These are phyloP conservation scores for Phaeoacremonium minimum DNA, from an alignment of 2,329 filamentous ascomycete genomes.

Conservation along the genomic window DNA sequence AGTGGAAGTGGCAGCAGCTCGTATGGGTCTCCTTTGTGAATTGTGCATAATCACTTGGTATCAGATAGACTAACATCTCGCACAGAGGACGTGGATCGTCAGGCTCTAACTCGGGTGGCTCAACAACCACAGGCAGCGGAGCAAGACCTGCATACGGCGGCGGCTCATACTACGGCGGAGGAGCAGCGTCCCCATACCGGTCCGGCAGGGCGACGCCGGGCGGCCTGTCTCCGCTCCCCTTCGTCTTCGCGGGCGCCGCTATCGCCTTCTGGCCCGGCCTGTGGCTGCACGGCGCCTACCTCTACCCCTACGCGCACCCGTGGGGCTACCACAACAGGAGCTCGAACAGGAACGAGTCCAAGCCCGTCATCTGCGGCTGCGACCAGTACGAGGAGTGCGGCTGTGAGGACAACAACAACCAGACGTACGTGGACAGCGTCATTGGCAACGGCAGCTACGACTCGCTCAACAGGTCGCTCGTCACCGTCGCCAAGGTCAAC, in stretches of 20 bases:
- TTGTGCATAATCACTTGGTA: background rate
- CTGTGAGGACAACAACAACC: constrained; percentile 64
- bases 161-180: constrained; percentile 63
- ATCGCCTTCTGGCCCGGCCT: constrained; percentile 59
- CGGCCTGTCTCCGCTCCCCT: constrained; percentile 39
- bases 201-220: constrained; percentile 46
- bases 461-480: constrained; percentile 55
- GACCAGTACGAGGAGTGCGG: constrained; percentile 52
- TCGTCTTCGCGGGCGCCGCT: constrained; percentile 41
- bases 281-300: constrained; percentile 61
- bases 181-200: constrained; percentile 55
- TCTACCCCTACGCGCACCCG: constrained; percentile 50
- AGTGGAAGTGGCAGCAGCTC: background rate
- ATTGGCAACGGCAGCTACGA: constrained; percentile 62
- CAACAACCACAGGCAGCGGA: constrained; percentile 55
- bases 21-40: background rate
- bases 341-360: constrained; percentile 50
- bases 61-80: background rate
- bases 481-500: constrained; percentile 59
- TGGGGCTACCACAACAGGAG: constrained; percentile 46
- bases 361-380: constrained; percentile 60
- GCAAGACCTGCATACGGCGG: constrained; percentile 54
- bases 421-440: constrained; percentile 55
- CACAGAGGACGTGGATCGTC: constrained; percentile 19
- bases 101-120: constrained; percentile 39